phyloP scores from a whole-genome alignment of 2,329 filamentous ascomycete species.

The Sclerotiophoma versabilis region DNA sequence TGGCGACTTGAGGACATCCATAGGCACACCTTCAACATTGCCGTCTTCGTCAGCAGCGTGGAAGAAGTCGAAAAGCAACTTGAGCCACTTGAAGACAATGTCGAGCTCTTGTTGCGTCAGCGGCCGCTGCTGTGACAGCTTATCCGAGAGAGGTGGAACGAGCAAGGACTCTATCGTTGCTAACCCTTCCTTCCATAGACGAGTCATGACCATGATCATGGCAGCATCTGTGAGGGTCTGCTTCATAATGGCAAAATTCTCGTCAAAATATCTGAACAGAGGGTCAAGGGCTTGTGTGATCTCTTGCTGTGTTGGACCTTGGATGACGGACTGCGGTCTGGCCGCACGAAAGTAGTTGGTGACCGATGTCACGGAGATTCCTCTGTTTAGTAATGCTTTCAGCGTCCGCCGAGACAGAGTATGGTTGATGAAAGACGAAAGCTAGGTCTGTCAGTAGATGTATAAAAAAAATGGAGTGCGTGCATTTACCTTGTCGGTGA shows the following conservation, averaged over 20 bases:
- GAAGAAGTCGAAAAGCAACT: constrained; percentile 93
- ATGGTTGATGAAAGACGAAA: constrained; percentile 90
- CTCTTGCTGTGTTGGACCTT: constrained; percentile 72
- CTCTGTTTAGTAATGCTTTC: constrained; percentile 74
- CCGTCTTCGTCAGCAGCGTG: constrained; percentile 88
- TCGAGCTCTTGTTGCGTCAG: constrained; percentile 89
- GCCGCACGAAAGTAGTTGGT: constrained; percentile 69
- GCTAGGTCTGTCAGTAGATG: constrained; percentile 57
- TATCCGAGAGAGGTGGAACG: constrained; percentile 93
- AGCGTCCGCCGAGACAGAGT: constrained; percentile 86
- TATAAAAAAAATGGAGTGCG: constrained; percentile 27
- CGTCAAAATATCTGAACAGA: constrained; percentile 93
- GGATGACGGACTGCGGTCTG: constrained; percentile 56
- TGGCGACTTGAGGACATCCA: constrained; percentile 91
- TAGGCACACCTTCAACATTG: constrained; percentile 84
- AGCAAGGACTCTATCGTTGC: constrained; percentile 88
- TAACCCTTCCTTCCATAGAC: constrained; percentile 96
- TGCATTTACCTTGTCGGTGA: constrained; percentile 85
- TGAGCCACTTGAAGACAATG: constrained; percentile 92
- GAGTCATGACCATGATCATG: constrained; percentile 99
- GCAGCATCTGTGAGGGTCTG: constrained; percentile 90
- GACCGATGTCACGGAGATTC: constrained; percentile 75
- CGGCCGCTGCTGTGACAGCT: constrained; percentile 83
- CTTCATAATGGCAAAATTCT: constrained; percentile 99
- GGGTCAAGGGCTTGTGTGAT: constrained; percentile 82